Base-by-base conservation (phyloP, 352 stramenopile species). In the Globisporangium heterothallicum region DNA sequence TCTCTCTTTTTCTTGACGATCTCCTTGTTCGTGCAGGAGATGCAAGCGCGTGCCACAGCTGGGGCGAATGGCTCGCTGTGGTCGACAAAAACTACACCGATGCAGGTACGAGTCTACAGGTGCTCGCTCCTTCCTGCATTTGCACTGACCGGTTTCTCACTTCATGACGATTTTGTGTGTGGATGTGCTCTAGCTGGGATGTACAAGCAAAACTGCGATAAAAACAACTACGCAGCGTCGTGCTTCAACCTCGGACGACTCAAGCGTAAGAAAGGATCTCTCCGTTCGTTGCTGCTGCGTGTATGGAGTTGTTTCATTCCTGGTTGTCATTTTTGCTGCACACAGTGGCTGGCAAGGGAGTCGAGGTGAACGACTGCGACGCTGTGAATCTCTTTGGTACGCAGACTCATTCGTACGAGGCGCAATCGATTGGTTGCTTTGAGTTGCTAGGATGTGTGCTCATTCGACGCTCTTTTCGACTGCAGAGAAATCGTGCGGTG, bases 241-340 rank as follows among this genome's bases (percentile, higher is more conserved):
- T 95, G 84, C 52, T 95, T 95, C 60, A 93, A 93, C 55, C 73
- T 93, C 41, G 84, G 84, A 4, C 74, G 82, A 8, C 72, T 95
- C 21, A 84, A 84, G 48, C 67, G 84, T 94, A 70, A 36, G 77
- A 58, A 14, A 32, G 14, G 25, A 21, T n/a, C 26, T n/a, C n/a
- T n/a, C n/a, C n/a, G n/a, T n/a, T n/a, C 6, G 18, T 36, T 34
- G 16, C 9, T 49, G 46, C 27, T 50, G 1, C 52, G 8, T 27
- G 26, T 36, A 32, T 41, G 2, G n/a, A n/a, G n/a, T n/a, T n/a
- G n/a, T n/a, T n/a, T n/a, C n/a, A n/a, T n/a, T n/a, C n/a, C n/a
- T n/a, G n/a, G n/a, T n/a, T 59, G 18, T 6, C 6, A 16, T 38
- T 38, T 38, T 38, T 40, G 10, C 5, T 14, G 16, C n/a, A 40